Evolutionary conservation across 306 rosid genomes (phyloP), one percentile per base, ranked within the genome.

Genomic region (Fragaria iinumae): DNA sequence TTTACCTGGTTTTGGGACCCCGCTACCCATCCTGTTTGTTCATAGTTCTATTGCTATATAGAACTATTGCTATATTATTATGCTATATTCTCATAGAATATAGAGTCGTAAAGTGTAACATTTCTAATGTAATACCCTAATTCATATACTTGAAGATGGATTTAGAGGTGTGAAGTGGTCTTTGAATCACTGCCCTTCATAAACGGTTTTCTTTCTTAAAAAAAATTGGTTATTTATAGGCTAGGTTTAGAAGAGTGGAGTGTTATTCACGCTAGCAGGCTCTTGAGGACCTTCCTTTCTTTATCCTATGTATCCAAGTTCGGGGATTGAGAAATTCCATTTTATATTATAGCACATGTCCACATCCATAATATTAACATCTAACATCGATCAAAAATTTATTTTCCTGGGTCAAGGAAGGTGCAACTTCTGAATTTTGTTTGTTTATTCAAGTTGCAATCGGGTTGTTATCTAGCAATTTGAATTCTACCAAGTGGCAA

Each of bases 401-500:
- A 2, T 25, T 25, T 27, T 25, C 8, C 27, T 45, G 32, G 39
- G 41, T 1, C 21, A 45, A 27, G 14, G 4, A 13, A 1, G 73
- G 39, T 45, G 38, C 23, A 69, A 23, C 20, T 17, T 32, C 29
- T 23, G 49, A 7, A 18, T 25, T 17, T 29, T 29, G 32, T 29
- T 29, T 29, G 32, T 29, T 29, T 29, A 29, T 29, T 29, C 32
- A 29, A 29, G 32, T 29, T 29, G 32, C 32, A 29, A 29, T 29
- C 32, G 2, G 32, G 32, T 29, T 29, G 32, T 29, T 29, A 29
- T 29, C 32, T 29, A 7, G 52, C 3, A 11, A n/a, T 73, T 38
- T 18, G 60, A 43, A 23, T 25, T 78, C n/a, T 67, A 44, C 62
- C 71, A 59, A 39, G 68, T 32, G 49, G 68, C 45, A 38, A 56